A percentile compares a stretch with the other conserved stretches of the same genome.
Evolutionary conservation across 164 flowering plant species (phyloP).

Genomic region (Magnolia sinica): DNA sequence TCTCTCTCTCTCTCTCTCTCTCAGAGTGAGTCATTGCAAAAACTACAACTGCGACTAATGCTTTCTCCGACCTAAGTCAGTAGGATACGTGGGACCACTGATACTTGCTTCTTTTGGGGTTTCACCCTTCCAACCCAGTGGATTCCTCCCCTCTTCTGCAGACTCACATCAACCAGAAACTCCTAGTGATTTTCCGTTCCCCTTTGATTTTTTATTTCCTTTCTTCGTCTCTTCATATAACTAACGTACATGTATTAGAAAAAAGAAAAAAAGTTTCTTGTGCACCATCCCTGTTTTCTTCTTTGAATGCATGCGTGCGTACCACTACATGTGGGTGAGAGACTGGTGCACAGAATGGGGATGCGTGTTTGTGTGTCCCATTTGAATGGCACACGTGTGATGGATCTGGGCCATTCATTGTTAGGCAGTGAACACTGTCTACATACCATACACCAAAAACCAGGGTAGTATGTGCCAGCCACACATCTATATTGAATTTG

Average conservation of each 20-base stretch:
- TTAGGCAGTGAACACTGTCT: no score
- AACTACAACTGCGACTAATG: neutral
- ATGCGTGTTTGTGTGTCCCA: no score
- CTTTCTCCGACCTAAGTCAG: conserved; percentile 2
- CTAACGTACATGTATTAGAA: neutral
- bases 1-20: neutral
- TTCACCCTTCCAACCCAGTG: neutral
- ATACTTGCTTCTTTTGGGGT: neutral
- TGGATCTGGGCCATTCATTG: no score
- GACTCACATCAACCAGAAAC: neutral
- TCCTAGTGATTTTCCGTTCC: neutral
- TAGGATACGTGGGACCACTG: conserved; percentile 1
- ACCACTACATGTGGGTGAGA: no score
- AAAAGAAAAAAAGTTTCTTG: no score
- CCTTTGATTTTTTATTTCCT: neutral
- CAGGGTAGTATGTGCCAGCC: no score
- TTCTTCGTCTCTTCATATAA: neutral
- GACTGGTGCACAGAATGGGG: no score
- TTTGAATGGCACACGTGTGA: no score
- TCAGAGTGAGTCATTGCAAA: neutral
- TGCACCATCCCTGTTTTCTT: no score
- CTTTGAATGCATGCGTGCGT: no score
- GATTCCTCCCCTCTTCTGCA: neutral
- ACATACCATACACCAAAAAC: no score
- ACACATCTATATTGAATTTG: no score